Evolutionary conservation across 1,139 yeast species (phyloP).

Genomic region (Lodderomyces theae): DNA sequence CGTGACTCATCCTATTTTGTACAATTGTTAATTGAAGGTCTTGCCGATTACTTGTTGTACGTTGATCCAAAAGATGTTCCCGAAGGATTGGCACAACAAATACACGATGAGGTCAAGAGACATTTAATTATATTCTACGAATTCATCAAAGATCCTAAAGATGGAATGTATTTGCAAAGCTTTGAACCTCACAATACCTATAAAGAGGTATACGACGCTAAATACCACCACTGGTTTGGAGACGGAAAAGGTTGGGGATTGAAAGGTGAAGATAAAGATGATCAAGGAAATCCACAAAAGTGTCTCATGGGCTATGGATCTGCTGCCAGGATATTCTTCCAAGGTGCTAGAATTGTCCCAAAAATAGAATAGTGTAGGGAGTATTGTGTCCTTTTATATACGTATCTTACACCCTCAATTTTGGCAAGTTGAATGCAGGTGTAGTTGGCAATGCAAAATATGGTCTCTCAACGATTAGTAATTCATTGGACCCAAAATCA

Average conservation of each 20-base stretch:
- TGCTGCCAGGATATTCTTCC: constrained; percentile 69
- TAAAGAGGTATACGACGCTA: constrained; percentile 44
- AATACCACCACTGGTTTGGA: constrained; percentile 55
- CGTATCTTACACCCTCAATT: constrained; percentile 41
- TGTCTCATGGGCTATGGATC: constrained; percentile 64
- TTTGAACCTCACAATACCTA: constrained; percentile 61
- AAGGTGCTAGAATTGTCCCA: constrained; percentile 59
- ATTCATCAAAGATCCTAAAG: constrained; percentile 56
- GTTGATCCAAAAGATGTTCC: constrained; percentile 45
- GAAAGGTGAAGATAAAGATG: constrained; percentile 44
- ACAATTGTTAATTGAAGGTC: constrained; percentile 64
- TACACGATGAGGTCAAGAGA: constrained; percentile 45
- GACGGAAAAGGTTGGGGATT: constrained; percentile 53
- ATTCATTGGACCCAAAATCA: constrained; percentile 53
- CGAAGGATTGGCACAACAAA: constrained; percentile 31
- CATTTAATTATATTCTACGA: constrained; percentile 55
- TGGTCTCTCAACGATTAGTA: constrained; percentile 79
- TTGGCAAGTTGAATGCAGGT: constrained; percentile 76
- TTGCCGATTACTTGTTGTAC: constrained; percentile 60
- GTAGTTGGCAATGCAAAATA: constrained; percentile 54
- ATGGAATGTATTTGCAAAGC: constrained; percentile 60
- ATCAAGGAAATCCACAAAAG: constrained; percentile 43
- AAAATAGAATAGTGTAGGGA: constrained; percentile 18
- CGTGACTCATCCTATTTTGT: constrained; percentile 64
- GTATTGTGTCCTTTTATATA: neutral